A percentile compares a stretch with the other conserved stretches of the same genome.
These are phyloP conservation scores for Gonapodya prolifera DNA, from an alignment of 192 early-diverging fungal genomes.

Conservation along the genomic window DNA sequence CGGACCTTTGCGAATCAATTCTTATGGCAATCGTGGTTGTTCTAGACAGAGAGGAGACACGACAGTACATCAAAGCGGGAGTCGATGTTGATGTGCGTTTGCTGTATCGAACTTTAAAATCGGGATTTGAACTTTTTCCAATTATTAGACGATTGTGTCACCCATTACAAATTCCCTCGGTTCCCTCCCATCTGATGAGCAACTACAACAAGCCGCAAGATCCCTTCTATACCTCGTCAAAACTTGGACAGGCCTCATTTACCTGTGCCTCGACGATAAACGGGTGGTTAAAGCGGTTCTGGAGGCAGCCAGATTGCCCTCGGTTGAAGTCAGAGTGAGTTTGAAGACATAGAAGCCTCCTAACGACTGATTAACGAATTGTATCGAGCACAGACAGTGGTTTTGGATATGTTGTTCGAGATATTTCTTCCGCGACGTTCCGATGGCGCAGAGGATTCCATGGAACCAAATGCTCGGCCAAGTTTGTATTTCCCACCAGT, in stretches of 20 bases:
- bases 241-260: slow-evolving; percentile 68
- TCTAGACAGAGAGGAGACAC: slow-evolving; percentile 51
- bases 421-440: slow-evolving; percentile 31
- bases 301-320: slow-evolving; percentile 52
- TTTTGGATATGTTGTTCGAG: slow-evolving; percentile 70
- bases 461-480: background rate
- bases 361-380: slow-evolving; percentile 9
- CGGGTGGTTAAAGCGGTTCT: slow-evolving; percentile 56
- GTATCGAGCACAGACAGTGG: slow-evolving; percentile 41
- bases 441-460: background rate
- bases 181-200: slow-evolving; percentile 41
- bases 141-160: slow-evolving; percentile 52
- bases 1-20: slow-evolving; percentile 41
- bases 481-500: background rate
- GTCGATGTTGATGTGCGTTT: slow-evolving; percentile 57
- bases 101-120: background rate
- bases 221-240: slow-evolving; percentile 53
- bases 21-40: slow-evolving; percentile 55
- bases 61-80: slow-evolving; percentile 53
- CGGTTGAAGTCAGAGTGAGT: slow-evolving; percentile 53
- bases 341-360: background rate
- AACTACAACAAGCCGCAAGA: slow-evolving; percentile 47
- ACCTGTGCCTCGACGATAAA: slow-evolving; percentile 58
- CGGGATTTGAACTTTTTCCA: background rate
- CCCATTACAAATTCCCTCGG: slow-evolving; percentile 61